Conservation (phyloP, 192 early-diverging fungal species). For the Mortierella antarctica region DNA sequence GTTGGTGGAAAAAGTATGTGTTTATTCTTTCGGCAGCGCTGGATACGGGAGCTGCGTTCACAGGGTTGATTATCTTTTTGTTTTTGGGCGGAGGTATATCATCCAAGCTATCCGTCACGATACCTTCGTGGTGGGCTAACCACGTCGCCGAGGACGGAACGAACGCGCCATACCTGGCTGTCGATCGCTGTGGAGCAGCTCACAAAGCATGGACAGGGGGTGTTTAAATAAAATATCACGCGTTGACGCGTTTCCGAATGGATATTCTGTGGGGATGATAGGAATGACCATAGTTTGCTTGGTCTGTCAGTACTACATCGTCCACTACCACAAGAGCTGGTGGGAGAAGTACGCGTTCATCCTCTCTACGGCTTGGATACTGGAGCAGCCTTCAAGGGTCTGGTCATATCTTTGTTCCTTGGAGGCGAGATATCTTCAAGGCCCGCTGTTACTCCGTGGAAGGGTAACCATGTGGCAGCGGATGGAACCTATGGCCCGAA, state of each 20-base stretch:
- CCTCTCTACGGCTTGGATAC: constrained; percentile 69
- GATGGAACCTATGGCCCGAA: neutral
- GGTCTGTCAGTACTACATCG: constrained; percentile 60
- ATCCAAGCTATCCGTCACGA: neutral
- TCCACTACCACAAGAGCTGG: constrained; percentile 59
- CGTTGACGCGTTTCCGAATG: constrained; percentile 52
- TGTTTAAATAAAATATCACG: neutral
- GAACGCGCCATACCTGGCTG: constrained; percentile 15
- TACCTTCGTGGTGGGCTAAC: constrained; percentile 45
- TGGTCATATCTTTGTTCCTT: constrained; percentile 59
- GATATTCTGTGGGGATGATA: constrained; percentile 45
- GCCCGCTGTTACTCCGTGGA: neutral
- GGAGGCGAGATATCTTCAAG: constrained; percentile 42
- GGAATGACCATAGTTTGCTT: constrained; percentile 29
- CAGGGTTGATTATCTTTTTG: constrained; percentile 57
- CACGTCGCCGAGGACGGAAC: neutral
- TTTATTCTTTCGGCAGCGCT: constrained; percentile 74
- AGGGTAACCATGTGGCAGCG: neutral
- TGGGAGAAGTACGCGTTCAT: constrained; percentile 76
- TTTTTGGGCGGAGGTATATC: constrained; percentile 63
- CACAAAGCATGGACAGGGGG: constrained; percentile 10
- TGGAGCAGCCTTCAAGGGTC: constrained; percentile 57
- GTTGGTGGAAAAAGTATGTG: constrained; percentile 74
- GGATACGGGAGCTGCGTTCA: constrained; percentile 67
- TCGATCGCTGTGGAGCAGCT: constrained; percentile 13